These are phyloP conservation scores for Blastobotrys raffinosifermentans DNA, from an alignment of 1,139 yeast genomes.

Conservation along the genomic window DNA sequence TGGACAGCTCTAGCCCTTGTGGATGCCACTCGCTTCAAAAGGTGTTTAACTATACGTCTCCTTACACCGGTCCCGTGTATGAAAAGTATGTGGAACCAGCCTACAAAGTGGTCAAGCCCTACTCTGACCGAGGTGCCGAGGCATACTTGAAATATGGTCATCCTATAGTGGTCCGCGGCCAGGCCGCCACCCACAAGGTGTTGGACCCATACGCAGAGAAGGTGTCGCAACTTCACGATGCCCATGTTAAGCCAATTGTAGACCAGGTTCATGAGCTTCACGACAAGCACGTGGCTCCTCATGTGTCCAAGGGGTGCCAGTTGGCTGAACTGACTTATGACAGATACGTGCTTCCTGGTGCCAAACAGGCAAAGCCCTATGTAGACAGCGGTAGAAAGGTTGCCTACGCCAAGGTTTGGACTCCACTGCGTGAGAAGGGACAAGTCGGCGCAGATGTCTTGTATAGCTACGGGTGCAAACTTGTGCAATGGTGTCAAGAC, in stretches of 20 bases:
- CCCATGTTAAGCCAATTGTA: slow-evolving; percentile 13
- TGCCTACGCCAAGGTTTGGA: slow-evolving; percentile 11
- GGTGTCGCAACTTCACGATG: slow-evolving; percentile 11
- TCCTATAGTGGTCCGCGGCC: slow-evolving; percentile 14
- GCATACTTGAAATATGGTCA: slow-evolving; percentile 16
- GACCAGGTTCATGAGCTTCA: slow-evolving; percentile 9
- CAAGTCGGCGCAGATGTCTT: neutral
- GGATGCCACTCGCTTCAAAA: slow-evolving; percentile 23
- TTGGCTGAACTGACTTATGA: slow-evolving; percentile 5
- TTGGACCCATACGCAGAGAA: slow-evolving; percentile 14
- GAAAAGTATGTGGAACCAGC: slow-evolving; percentile 21
- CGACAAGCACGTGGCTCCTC: slow-evolving; percentile 12
- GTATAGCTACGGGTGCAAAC: neutral
- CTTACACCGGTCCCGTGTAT: slow-evolving; percentile 18
- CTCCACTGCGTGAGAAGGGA: neutral
- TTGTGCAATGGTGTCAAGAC: slow-evolving; percentile 7
- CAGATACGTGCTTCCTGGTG: slow-evolving; percentile 14
- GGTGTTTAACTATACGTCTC: slow-evolving; percentile 14
- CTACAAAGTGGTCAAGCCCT: slow-evolving; percentile 19
- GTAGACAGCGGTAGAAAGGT: slow-evolving; percentile 10
- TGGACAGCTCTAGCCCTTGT: slow-evolving; percentile 14
- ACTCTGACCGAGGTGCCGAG: slow-evolving; percentile 15
- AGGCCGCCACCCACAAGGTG: slow-evolving; percentile 7
- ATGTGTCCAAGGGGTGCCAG: slow-evolving; percentile 9
- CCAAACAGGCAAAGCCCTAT: slow-evolving; percentile 9